Evolutionary conservation across 2,329 filamentous ascomycete genomes (phyloP), one percentile per base, ranked within the genome.

Genomic region (Talaromyces sp.): DNA sequence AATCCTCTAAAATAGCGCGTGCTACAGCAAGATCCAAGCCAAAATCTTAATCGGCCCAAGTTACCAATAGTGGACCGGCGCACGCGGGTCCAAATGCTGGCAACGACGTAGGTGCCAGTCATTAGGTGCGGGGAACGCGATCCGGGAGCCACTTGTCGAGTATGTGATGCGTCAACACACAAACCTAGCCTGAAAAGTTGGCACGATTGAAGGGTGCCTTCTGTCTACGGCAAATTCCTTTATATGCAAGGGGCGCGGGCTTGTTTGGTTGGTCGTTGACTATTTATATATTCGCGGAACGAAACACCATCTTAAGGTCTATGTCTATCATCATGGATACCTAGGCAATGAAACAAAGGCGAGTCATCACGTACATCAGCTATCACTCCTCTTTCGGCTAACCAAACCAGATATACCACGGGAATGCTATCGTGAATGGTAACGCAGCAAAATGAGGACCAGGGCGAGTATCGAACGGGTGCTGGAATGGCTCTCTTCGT

Each of bases 401-500:
- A 37, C 52, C n/a, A 22, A 37, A 56, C 9, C 27, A 52, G 52
- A 22, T 9, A 24, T 52, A n/a, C 49, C 31, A 31, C 24, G 11
- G 45, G 24, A 33, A 33, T 52, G 49, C 16, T 8, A 52, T 33
- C n/a, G 50, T 22, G 16, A 54, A 16, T 33, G 8, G 11, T 0
- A 24, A 3, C 19, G 22, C 37, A 31, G 37, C 22, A 59, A 52
- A 39, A 61, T 61, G 45, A 52, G 19, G 59, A 31, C 47, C 19
- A 52, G 59, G 24, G 49, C 49, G 43, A 54, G 60, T 8, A 58
- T 65, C 35, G 64, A 56, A 14, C 50, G 41, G 27, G 64, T 65
- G 11, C 41, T 65, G 43, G 50, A 65, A 9, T 65, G 64, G 64
- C 45, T 65, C 8, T 62, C 64, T 5, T 65, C 59, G 13, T 62